Percentiles rank a stretch among this genome's conserved stretches.
These are phyloP conservation scores for Actinidia arguta DNA, from an alignment of 179 eudicot genomes.

Conservation along the genomic window DNA sequence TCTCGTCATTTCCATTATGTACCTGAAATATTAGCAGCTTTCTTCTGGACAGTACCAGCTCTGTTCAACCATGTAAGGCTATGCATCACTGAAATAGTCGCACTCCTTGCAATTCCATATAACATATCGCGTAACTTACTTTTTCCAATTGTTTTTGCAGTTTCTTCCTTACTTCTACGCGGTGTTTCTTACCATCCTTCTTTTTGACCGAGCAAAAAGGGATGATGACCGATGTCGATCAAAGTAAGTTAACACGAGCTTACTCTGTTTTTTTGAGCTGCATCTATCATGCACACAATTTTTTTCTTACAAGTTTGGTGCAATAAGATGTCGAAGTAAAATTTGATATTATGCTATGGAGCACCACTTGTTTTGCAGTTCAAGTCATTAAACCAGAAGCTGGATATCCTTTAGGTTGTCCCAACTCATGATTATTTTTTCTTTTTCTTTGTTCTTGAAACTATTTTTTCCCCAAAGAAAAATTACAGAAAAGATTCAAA, in stretches of 20 bases:
- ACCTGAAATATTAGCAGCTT: constrained; percentile 90
- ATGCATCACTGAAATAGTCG: constrained; percentile 2
- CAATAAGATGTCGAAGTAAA: too few relatives aligned
- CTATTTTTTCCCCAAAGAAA: too few relatives aligned
- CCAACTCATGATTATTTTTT: too few relatives aligned
- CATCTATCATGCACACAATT: neutral
- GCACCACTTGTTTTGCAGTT: neutral
- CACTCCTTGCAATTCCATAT: neutral
- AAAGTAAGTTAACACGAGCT: constrained; percentile 62
- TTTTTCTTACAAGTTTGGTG: neutral
- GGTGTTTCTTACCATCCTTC: constrained; percentile 83
- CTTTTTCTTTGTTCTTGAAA: too few relatives aligned
- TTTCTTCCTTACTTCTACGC: constrained; percentile 95
- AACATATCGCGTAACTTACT: neutral
- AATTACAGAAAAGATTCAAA: too few relatives aligned
- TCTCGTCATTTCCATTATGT: constrained; percentile 97
- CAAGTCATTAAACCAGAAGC: neutral
- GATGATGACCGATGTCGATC: constrained; percentile 92
- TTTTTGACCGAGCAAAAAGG: constrained; percentile 89
- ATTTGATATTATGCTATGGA: neutral
- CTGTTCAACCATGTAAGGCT: constrained; percentile 83
- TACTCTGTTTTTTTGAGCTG: neutral
- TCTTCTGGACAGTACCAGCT: constrained; percentile 97
- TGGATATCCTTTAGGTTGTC: neutral
- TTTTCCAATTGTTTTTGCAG: constrained; percentile 42